Base-by-base conservation (phyloP, 1,284 basidiomycete species). In the Ustilago sp. region DNA sequence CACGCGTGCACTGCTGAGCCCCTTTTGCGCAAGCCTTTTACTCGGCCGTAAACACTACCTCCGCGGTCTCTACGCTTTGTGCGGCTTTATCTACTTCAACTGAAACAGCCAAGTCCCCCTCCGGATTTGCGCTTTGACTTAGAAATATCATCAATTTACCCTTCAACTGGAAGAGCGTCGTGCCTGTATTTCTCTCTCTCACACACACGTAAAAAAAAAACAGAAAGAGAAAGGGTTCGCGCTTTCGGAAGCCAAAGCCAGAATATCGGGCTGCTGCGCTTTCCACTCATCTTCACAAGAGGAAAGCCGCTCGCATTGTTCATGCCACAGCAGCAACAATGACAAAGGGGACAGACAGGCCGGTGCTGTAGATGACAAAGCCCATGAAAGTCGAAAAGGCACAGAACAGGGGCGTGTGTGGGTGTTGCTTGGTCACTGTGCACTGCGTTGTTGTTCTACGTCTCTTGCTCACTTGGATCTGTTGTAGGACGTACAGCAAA, bases 231-330 rank as follows among this genome's bases (percentile, higher is more conserved):
- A 28, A 28, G 23, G 23, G 3, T 28, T 3, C 23, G 23, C 23
- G 23, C 23, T 28, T 28, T 28, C 23, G 23, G 23, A 28, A 28
- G 23, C 23, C 23, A 28, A 28, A 28, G 23, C 23, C 23, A 28
- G 23, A 28, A 28, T 28, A 28, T 28, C 23, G 3, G 23, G 23
- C 23, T 28, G 28, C 51, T 17, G 38, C 38, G 38, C 28, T 32
- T 8, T 17, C 35, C 53, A 55, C 36, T 41, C 53, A 55, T 39
- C 53, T 12, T 23, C 9, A 39, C 38, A 48, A 48, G 34, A 31
- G 31, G 32, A 32, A 35, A n/a, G n/a, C 31, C 17, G 32, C 32
- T 52, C 6, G 19, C n/a, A 4, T 6, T 23, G 13, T 19, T 31
- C 45, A 23, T 11, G n/a, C 45, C 8, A 12, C 6, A 6, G 39